These are phyloP conservation scores for Melampsora allii-populina DNA, from an alignment of 1,284 basidiomycete genomes.

Conservation along the genomic window DNA sequence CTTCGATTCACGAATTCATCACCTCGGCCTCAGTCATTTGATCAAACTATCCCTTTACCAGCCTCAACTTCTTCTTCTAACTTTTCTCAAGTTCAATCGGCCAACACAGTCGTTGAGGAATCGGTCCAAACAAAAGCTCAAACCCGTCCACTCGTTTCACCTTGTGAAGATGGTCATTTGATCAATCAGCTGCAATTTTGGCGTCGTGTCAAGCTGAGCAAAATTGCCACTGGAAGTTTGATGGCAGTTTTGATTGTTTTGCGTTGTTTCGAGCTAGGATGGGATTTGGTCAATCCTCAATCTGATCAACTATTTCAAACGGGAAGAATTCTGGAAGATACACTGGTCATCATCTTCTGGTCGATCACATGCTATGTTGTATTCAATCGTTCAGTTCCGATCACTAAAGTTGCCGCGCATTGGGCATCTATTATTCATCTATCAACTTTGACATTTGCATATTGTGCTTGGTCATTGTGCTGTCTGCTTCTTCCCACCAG, in stretches of 20 bases:
- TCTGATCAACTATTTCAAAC: not conserved
- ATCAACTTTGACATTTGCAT: not conserved
- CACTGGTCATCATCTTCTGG: not conserved
- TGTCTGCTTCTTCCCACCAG: not conserved
- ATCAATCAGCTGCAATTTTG: not conserved
- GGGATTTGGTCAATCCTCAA: conserved; percentile 7
- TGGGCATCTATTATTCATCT: conserved; percentile 5
- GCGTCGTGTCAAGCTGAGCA: conserved; percentile 5
- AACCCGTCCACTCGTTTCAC: not conserved
- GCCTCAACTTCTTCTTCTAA: not conserved
- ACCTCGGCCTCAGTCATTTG: not conserved
- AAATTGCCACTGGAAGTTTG: not conserved
- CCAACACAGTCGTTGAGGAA: not conserved
- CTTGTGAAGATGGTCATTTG: conserved; percentile 3
- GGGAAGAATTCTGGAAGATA: not conserved
- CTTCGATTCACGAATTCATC: not conserved
- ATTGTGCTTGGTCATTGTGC: conserved; percentile 6
- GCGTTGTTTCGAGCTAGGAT: not conserved
- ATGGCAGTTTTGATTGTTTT: conserved; percentile 1
- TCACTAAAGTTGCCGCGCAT: not conserved
- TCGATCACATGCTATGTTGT: conserved; percentile 2
- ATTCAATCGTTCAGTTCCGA: not conserved
- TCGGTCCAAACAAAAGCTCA: not conserved
- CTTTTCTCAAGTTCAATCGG: not conserved
- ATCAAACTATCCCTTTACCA: not conserved